Percentiles rank a stretch among this genome's conserved stretches.
Conservation (phyloP, 2,329 filamentous ascomycete genomes). For the Xylaria sp. region DNA sequence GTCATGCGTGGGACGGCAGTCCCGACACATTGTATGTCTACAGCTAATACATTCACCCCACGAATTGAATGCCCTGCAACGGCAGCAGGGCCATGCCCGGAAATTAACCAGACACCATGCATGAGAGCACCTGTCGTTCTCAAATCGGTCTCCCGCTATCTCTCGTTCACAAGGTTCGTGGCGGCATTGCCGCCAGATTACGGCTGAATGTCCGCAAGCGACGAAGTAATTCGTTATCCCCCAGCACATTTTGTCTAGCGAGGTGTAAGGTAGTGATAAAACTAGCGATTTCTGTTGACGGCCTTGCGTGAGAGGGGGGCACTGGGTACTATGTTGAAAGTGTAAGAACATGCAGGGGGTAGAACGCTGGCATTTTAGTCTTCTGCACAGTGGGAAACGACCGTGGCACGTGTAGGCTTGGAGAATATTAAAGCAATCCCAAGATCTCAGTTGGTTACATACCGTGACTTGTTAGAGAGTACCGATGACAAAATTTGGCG, state of each 20-base stretch:
- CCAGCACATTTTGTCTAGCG: neutral
- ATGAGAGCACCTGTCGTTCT: neutral
- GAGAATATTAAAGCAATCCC: neutral
- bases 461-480: neutral
- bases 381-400: neutral
- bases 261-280: neutral
- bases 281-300: neutral
- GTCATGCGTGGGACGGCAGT: too few relatives aligned
- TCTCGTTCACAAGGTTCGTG: neutral
- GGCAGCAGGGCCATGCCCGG: neutral
- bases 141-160: neutral
- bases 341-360: too few relatives aligned
- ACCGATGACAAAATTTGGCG: neutral
- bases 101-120: neutral
- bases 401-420: neutral
- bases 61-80: neutral
- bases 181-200: neutral
- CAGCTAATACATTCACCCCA: neutral
- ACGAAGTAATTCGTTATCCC: neutral
- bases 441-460: neutral
- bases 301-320: neutral
- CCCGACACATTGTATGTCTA: neutral
- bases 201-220: conserved; percentile 1
- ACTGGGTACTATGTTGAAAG: neutral
- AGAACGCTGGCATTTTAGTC: neutral